A percentile compares a stretch with the other conserved stretches of the same genome.
phyloP scores from a whole-genome alignment of 805 yeast species.

The Pichia gijzeniarum region DNA sequence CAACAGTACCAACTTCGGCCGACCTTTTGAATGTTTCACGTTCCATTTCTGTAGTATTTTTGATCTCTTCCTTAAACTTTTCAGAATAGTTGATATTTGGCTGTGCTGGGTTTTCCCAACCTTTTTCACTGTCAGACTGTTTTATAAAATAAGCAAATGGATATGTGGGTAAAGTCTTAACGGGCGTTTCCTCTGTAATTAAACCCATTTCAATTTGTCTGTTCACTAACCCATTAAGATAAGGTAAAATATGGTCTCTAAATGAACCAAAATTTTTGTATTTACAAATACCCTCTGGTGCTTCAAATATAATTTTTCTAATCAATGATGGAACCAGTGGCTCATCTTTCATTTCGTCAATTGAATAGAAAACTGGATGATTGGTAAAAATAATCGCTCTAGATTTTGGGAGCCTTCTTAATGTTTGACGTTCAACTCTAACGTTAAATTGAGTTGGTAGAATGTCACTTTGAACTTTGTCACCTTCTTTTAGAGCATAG shows the following conservation, averaged over 20 bases:
- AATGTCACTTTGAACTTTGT: conserved; percentile 39
- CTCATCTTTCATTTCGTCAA: conserved; percentile 77
- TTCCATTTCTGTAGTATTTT: conserved; percentile 20
- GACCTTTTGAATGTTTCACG: conserved; percentile 17
- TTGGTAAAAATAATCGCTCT: conserved; percentile 66
- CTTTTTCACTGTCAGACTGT: conserved; percentile 31
- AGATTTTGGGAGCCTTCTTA: conserved; percentile 59
- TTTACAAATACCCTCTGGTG: conserved; percentile 56
- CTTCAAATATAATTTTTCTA: conserved; percentile 57
- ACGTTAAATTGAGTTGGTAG: conserved; percentile 52
- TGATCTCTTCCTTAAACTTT: conserved; percentile 21
- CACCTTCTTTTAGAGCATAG: conserved; percentile 41
- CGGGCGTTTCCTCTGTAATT: conserved; percentile 47
- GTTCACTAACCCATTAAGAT: conserved; percentile 49
- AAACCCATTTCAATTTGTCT: conserved; percentile 54
- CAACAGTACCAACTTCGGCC: conserved; percentile 10
- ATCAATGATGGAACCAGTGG: conserved; percentile 66
- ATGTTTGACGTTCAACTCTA: conserved; percentile 67
- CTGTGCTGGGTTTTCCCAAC: conserved; percentile 36
- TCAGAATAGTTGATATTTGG: conserved; percentile 21
- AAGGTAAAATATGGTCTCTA: conserved; percentile 53
- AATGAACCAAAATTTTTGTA: conserved; percentile 56
- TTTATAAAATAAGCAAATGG: conserved; percentile 56
- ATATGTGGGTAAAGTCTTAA: conserved; percentile 52
- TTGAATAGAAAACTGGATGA: conserved; percentile 71